Conservation (phyloP, 208 protist species). For the Leishmania braziliensis region DNA sequence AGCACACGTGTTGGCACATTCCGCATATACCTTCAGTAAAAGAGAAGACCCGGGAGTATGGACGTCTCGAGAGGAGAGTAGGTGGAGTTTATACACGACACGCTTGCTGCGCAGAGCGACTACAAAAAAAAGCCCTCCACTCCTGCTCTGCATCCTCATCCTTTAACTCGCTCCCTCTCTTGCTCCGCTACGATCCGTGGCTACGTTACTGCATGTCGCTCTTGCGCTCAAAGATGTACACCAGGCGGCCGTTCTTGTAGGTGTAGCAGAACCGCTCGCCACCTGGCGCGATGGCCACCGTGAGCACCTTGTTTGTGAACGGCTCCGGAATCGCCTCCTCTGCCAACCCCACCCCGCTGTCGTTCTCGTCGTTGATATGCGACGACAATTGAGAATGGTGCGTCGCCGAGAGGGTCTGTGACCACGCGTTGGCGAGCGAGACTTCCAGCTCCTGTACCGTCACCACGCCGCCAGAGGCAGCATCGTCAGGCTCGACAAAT, state of each 20-base stretch:
- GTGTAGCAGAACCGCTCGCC: slow-evolving; percentile 82
- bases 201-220: slow-evolving; percentile 6
- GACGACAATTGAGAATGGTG: neutral
- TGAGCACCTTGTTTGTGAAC: slow-evolving; percentile 79
- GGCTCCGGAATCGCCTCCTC: slow-evolving; percentile 60
- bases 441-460: slow-evolving; percentile 52
- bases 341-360: slow-evolving; percentile 2
- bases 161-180: neutral
- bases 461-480: slow-evolving; percentile 29
- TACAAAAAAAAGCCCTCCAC: neutral
- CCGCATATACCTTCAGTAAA: neutral
- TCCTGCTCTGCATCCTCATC: neutral
- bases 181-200: neutral
- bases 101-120: neutral
- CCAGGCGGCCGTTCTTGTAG: slow-evolving; percentile 65
- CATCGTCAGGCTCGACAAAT: slow-evolving; percentile 29
- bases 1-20: neutral
- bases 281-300: slow-evolving; percentile 74
- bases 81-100: neutral
- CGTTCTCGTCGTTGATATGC: slow-evolving; percentile 8
- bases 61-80: neutral
- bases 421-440: slow-evolving; percentile 51
- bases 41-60: neutral
- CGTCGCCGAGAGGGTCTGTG: slow-evolving; percentile 13
- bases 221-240: slow-evolving; percentile 81